These are phyloP conservation scores for Coprinopsis strossmayeri DNA, from an alignment of 768 basidiomycete species.

Conservation along the genomic window DNA sequence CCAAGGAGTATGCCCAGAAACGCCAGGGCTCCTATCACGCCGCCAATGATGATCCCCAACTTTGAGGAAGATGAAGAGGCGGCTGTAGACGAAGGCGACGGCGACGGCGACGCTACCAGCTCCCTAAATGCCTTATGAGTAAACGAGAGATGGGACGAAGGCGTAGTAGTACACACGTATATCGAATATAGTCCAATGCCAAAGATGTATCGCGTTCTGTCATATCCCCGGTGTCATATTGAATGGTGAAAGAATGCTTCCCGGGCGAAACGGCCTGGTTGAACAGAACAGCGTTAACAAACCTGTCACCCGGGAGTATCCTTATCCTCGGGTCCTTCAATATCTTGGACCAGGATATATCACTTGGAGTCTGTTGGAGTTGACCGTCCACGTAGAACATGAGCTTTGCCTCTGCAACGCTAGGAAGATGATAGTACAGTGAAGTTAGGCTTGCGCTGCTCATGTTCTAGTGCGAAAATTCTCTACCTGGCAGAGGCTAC, in stretches of 20 bases:
- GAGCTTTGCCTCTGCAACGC: neutral
- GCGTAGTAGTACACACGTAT: constrained; percentile 4
- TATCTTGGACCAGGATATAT: neutral
- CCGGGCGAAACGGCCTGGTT: neutral
- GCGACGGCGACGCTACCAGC: no score
- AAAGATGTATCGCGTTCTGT: constrained; percentile 4
- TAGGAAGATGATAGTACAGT: neutral
- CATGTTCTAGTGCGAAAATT: neutral
- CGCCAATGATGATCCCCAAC: no score
- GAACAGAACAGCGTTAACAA: neutral
- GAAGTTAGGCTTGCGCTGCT: neutral
- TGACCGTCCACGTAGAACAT: neutral
- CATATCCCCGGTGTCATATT: constrained; percentile 1
- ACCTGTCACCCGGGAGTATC: no score
- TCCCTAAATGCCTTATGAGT: no score
- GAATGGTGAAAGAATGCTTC: constrained; percentile 10
- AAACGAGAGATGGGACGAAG: no score
- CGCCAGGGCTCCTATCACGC: no score
- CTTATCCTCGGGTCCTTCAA: neutral
- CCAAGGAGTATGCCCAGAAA: no score
- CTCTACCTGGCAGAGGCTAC: neutral
- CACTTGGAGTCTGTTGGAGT: neutral
- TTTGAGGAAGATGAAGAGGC: no score
- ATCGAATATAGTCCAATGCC: constrained; percentile 12
- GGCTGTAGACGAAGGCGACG: no score